Conservation (phyloP, 176 grass and related monocot genomes). For the Triticum turgidum region DNA sequence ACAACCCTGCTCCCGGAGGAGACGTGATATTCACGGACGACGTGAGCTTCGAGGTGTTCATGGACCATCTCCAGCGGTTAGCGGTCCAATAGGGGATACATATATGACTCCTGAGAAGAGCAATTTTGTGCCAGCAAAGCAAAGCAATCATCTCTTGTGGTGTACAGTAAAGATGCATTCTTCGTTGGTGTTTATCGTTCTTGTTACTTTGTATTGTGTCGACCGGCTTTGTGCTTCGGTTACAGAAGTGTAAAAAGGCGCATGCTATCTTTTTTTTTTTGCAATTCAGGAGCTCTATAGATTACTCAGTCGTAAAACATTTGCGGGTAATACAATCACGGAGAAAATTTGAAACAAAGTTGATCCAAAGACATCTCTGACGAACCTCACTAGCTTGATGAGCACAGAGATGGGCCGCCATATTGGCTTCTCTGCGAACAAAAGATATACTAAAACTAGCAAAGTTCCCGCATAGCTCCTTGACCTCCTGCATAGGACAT, state of each 20-base stretch:
- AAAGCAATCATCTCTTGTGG: not conserved
- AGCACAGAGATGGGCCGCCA: too few species aligned
- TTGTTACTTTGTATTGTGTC: not conserved
- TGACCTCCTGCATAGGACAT: too few species aligned
- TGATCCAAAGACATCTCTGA: too few species aligned
- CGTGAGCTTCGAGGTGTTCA: constrained; percentile 81
- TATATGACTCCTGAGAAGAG: not conserved
- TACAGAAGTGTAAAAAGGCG: not conserved
- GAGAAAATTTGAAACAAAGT: too few species aligned
- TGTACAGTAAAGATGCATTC: constrained; percentile 30
- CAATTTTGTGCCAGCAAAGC: constrained; percentile 34
- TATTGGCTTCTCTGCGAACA: too few species aligned
- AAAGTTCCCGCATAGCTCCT: too few species aligned
- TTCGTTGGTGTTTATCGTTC: not conserved
- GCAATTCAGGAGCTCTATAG: too few species aligned
- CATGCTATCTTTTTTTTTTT: too few species aligned
- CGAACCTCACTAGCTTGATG: too few species aligned
- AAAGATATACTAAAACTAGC: too few species aligned
- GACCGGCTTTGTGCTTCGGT: not conserved
- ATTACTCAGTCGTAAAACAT: too few species aligned
- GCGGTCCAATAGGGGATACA: constrained; percentile 58
- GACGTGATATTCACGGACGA: constrained; percentile 87
- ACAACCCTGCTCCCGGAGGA: constrained; percentile 51
- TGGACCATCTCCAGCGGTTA: constrained; percentile 83
- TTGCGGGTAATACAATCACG: too few species aligned